phyloP scores from a whole-genome alignment of 2,329 filamentous ascomycete species.

The Penicillium aurantiogriseum region DNA sequence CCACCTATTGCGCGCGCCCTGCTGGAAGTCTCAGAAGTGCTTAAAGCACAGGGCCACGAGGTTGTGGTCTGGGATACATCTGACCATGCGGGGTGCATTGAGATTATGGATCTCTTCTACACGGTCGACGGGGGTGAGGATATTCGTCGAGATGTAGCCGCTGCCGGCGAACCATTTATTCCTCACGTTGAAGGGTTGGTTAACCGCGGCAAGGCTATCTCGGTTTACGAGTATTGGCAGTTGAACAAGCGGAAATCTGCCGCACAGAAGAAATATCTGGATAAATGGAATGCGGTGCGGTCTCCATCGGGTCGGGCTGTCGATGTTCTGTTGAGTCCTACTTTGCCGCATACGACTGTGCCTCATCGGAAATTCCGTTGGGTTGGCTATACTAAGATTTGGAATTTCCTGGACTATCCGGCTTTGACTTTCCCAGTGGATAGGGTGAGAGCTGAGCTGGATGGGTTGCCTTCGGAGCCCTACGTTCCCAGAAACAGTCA shows the following conservation, averaged over 20 bases:
- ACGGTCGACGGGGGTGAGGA: conserved; percentile 64
- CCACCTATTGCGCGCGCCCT: conserved; percentile 54
- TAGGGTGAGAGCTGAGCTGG: conserved; percentile 43
- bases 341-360: conserved; percentile 59
- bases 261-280: conserved; percentile 56
- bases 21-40: conserved; percentile 30
- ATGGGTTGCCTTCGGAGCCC: conserved; percentile 35
- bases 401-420: conserved; percentile 63
- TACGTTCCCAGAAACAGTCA: conserved; percentile 51
- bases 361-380: conserved; percentile 46
- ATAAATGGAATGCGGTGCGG: conserved; percentile 55
- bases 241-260: conserved; percentile 58
- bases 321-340: conserved; percentile 58
- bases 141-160: conserved; percentile 54
- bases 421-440: conserved; percentile 58
- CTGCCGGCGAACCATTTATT: conserved; percentile 59
- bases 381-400: conserved; percentile 62
- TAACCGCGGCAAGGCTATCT: conserved; percentile 54
- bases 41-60: conserved; percentile 54
- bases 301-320: conserved; percentile 50
- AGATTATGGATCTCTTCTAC: conserved; percentile 62
- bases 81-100: conserved; percentile 54
- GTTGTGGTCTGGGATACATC: conserved; percentile 54
- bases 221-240: conserved; percentile 67
- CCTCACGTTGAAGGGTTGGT: conserved; percentile 59